phyloP scores from a whole-genome alignment of 139 green algal genomes.

The Chlorella sp. region DNA sequence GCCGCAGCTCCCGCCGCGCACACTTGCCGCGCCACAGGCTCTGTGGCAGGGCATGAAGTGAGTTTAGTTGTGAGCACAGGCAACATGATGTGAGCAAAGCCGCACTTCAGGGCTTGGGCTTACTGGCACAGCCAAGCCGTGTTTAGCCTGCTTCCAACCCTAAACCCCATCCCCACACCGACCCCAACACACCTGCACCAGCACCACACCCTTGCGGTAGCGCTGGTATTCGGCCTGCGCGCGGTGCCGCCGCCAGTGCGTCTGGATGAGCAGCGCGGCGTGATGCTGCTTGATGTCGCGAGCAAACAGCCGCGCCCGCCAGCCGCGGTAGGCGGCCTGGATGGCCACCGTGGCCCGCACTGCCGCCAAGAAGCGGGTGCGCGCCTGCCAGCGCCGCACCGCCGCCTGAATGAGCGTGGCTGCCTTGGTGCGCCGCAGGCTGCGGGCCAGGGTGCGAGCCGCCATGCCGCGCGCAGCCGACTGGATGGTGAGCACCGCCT shows the following conservation, averaged over 20 bases:
- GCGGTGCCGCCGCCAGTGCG: constrained; percentile 52
- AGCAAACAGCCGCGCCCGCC: background rate
- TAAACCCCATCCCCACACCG: too few species aligned
- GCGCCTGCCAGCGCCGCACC: constrained; percentile 33
- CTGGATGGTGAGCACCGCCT: constrained; percentile 62
- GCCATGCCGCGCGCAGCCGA: constrained; percentile 58
- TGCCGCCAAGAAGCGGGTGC: background rate
- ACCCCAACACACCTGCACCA: constrained; percentile 25
- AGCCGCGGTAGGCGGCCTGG: constrained; percentile 50
- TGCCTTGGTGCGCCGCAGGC: constrained; percentile 53
- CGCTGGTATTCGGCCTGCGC: constrained; percentile 49
- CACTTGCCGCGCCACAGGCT: constrained; percentile 65
- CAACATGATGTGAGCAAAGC: too few species aligned
- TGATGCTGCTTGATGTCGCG: constrained; percentile 4
- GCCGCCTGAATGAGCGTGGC: constrained; percentile 66
- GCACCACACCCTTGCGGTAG: constrained; percentile 43
- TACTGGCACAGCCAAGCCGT: background rate
- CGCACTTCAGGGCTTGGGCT: too few species aligned
- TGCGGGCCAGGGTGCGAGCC: constrained; percentile 55
- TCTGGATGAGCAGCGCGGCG: constrained; percentile 73
- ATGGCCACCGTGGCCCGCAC: constrained; percentile 42
- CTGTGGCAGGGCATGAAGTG: constrained; percentile 52
- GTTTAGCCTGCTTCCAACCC: too few species aligned
- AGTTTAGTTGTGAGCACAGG: too few species aligned
- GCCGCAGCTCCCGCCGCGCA: constrained; percentile 63